Evolutionary conservation across 2,329 filamentous ascomycete species (phyloP).

Genomic region (Fusarium anguioides): DNA sequence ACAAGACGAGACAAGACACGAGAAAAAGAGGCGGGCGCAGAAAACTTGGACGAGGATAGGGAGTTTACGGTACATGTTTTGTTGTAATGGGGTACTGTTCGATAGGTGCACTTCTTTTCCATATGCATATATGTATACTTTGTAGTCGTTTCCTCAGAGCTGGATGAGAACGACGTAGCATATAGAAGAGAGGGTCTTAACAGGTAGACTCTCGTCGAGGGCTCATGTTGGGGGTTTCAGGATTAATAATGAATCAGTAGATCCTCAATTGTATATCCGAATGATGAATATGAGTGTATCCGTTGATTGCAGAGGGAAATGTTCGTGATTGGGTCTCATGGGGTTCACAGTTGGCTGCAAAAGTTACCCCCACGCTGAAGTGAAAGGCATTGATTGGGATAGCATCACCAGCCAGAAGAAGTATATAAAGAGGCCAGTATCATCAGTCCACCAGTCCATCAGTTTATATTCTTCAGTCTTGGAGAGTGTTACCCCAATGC

Average conservation of each 20-base stretch:
- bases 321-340: background rate
- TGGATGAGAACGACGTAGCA: constrained; percentile 17
- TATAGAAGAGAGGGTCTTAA: constrained; percentile 25
- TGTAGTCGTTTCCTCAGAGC: constrained; percentile 32
- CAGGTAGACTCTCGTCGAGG: constrained; percentile 5
- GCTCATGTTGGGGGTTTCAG: constrained; percentile 32
- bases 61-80: constrained; percentile 38
- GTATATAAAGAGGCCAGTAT: constrained; percentile 3
- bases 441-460: background rate
- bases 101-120: constrained; percentile 34
- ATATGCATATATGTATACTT: constrained; percentile 40
- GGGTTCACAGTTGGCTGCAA: background rate
- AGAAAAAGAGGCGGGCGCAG: constrained; percentile 23
- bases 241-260: constrained; percentile 36
- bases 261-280: constrained; percentile 3
- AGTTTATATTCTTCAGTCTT: background rate
- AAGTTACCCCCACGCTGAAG: constrained; percentile 9
- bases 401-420: background rate
- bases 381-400: background rate
- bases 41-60: constrained; percentile 19
- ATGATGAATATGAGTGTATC: background rate
- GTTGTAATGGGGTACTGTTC: constrained; percentile 42
- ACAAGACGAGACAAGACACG: constrained; percentile 7
- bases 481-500: background rate
- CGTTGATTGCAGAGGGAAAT: background rate